phyloP scores from a whole-genome alignment of 768 basidiomycete genomes.

The Cystoderma amianthinum region DNA sequence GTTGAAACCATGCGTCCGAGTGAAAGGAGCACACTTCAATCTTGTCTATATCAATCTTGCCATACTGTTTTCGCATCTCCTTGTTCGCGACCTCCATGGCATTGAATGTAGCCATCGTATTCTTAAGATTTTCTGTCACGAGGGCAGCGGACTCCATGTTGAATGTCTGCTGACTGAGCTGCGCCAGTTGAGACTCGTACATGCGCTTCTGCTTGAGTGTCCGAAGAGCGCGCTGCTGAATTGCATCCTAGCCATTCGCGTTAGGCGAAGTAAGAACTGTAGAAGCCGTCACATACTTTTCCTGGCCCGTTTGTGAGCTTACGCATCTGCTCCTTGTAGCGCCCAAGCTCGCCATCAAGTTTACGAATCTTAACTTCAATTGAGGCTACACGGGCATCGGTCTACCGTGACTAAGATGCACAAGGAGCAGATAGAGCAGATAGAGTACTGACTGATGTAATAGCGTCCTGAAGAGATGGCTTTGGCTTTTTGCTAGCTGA shows the following conservation, averaged over 20 bases:
- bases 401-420: conserved; percentile 36
- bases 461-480: conserved; percentile 87
- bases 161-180: conserved; percentile 91
- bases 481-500: conserved; percentile 78
- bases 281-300: conserved; percentile 50
- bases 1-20: neutral
- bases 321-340: conserved; percentile 95
- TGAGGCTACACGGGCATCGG: conserved; percentile 77
- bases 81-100: conserved; percentile 96
- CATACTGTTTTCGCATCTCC: conserved; percentile 94
- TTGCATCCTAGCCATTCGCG: conserved; percentile 87
- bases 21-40: conserved; percentile 69
- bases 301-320: conserved; percentile 92
- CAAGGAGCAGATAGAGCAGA: conserved; percentile 3
- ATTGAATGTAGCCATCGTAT: conserved; percentile 98
- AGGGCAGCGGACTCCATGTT: conserved; percentile 97
- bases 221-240: conserved; percentile 90
- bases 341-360: conserved; percentile 84
- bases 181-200: conserved; percentile 90
- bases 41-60: conserved; percentile 95
- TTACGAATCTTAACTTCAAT: conserved; percentile 98
- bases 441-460: conserved; percentile 57
- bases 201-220: conserved; percentile 93
- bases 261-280: too few species aligned
- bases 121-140: conserved; percentile 95